phyloP scores from a whole-genome alignment of 1,139 yeast genomes.

The Kurtzmaniella quercitrusa region DNA sequence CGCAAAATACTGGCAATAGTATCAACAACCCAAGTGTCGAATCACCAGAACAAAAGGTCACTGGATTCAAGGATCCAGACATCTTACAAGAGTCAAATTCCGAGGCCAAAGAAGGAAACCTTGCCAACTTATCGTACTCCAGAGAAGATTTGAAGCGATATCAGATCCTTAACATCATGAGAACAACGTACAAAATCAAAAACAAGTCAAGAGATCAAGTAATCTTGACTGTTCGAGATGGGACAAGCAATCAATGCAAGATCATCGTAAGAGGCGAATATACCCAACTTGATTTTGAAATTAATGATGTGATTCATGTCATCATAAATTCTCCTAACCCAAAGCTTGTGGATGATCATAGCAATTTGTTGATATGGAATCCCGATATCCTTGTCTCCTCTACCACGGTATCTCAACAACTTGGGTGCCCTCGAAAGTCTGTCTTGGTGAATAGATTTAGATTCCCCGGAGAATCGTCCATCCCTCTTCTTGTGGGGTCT shows the following conservation, averaged over 20 bases:
- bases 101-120: neutral
- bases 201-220: slow-evolving; percentile 37
- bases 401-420: slow-evolving; percentile 73
- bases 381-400: slow-evolving; percentile 84
- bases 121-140: slow-evolving; percentile 40
- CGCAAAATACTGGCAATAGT: neutral
- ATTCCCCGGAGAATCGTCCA: slow-evolving; percentile 52
- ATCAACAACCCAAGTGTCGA: neutral
- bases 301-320: slow-evolving; percentile 57
- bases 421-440: slow-evolving; percentile 68
- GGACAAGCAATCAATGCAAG: slow-evolving; percentile 25
- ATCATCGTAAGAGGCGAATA: slow-evolving; percentile 50
- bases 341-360: slow-evolving; percentile 49
- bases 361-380: slow-evolving; percentile 66
- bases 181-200: slow-evolving; percentile 27
- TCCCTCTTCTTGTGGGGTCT: slow-evolving; percentile 69
- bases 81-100: neutral
- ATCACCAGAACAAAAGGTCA: too few species aligned
- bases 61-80: neutral
- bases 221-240: slow-evolving; percentile 44
- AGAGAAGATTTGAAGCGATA: slow-evolving; percentile 48
- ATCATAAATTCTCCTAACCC: slow-evolving; percentile 26
- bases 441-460: slow-evolving; percentile 53
- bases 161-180: slow-evolving; percentile 37
- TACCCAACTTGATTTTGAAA: slow-evolving; percentile 35